A percentile compares a stretch with the other conserved stretches of the same genome.
These are phyloP conservation scores for Thyridium curvatum DNA, from an alignment of 2,329 filamentous ascomycete species.

Conservation along the genomic window DNA sequence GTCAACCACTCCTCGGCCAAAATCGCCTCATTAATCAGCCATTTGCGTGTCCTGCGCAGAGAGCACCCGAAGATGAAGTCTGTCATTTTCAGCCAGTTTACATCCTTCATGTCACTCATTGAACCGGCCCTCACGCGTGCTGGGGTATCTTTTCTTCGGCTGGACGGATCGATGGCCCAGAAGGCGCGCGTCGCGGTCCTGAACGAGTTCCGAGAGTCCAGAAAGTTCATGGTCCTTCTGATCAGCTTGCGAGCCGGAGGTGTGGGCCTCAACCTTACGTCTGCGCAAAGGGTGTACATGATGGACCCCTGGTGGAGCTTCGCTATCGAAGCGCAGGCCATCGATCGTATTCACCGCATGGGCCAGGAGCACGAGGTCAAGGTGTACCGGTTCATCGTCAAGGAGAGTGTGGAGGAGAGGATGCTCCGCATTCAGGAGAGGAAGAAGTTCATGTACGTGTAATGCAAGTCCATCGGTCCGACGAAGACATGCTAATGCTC, in stretches of 20 bases:
- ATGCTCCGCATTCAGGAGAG: conserved; percentile 92
- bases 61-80: conserved; percentile 70
- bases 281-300: conserved; percentile 87
- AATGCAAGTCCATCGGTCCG: background rate
- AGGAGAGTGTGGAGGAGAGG: conserved; percentile 86
- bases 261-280: conserved; percentile 87
- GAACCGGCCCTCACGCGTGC: conserved; percentile 68
- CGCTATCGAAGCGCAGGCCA: conserved; percentile 92
- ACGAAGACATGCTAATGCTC: conserved; percentile 12
- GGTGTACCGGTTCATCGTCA: conserved; percentile 83
- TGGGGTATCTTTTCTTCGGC: conserved; percentile 73
- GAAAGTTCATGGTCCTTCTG: conserved; percentile 67
- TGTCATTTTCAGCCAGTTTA: conserved; percentile 96
- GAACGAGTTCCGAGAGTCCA: conserved; percentile 57
- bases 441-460: conserved; percentile 85
- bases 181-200: conserved; percentile 77
- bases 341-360: conserved; percentile 96
- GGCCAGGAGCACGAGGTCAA: conserved; percentile 82
- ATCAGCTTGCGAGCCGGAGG: conserved; percentile 85
- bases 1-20: conserved; percentile 76
- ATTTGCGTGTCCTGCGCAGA: conserved; percentile 64
- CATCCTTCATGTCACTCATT: conserved; percentile 88
- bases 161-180: conserved; percentile 87
- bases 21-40: conserved; percentile 69
- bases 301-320: conserved; percentile 99